These are phyloP conservation scores for Luvunga scandens DNA, from an alignment of 345 rosid genomes.

Conservation along the genomic window DNA sequence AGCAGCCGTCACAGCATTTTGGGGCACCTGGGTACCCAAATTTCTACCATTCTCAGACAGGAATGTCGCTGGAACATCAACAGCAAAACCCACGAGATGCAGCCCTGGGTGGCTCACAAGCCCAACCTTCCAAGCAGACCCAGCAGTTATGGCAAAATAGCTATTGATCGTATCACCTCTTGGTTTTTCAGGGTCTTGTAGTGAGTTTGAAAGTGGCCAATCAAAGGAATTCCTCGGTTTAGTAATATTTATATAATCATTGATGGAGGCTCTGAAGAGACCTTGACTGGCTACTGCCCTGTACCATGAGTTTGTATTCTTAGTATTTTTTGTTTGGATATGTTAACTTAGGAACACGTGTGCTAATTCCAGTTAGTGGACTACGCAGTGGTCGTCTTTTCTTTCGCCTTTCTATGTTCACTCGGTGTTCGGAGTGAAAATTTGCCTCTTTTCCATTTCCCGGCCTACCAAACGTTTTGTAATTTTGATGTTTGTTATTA, in stretches of 20 bases:
- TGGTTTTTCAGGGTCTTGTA: slow-evolving; percentile 56
- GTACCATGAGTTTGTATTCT: slow-evolving; percentile 54
- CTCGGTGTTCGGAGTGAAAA: slow-evolving; percentile 15
- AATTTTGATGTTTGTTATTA: neutral
- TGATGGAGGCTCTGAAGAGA: slow-evolving; percentile 23
- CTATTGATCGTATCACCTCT: slow-evolving; percentile 55
- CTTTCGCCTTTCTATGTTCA: neutral
- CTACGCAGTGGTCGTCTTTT: neutral
- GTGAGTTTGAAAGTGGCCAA: slow-evolving; percentile 42
- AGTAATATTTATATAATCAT: neutral
- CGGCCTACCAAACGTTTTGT: neutral
- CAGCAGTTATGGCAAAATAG: slow-evolving; percentile 94
- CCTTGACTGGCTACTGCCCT: slow-evolving; percentile 44
- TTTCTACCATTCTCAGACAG: slow-evolving; percentile 75
- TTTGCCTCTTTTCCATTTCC: neutral
- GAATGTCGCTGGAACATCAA: slow-evolving; percentile 79
- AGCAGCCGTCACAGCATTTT: slow-evolving; percentile 86
- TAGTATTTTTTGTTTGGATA: slow-evolving; percentile 35
- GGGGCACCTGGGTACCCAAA: slow-evolving; percentile 82
- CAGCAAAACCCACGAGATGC: slow-evolving; percentile 88
- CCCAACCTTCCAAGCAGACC: slow-evolving; percentile 79
- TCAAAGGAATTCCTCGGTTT: slow-evolving; percentile 23
- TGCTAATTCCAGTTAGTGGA: slow-evolving; percentile 53
- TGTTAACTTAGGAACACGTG: slow-evolving; percentile 54
- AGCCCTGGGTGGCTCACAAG: slow-evolving; percentile 58